Evolutionary conservation across 352 stramenopile species (phyloP), one percentile per base, ranked within the genome.

Genomic region (Globisporangium parvum): DNA sequence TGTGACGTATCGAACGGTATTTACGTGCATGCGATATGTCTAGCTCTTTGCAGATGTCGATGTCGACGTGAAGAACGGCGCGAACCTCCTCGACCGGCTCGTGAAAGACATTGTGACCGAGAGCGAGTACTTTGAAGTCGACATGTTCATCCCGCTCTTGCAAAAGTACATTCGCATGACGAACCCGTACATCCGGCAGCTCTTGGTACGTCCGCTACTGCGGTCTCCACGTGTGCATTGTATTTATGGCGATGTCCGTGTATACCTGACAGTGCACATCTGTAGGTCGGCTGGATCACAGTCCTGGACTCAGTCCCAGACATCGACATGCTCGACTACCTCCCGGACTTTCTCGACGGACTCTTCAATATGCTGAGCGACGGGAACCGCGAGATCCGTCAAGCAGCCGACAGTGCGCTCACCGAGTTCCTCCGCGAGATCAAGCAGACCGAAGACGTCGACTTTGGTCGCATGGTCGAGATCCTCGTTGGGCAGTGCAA

Each of bases 321-420:
- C 60, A 99, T 99, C 58, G 95, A 98, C 66, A 99, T 99, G 96
- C 83, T 99, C 53, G 97, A 99, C 71, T 98, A 96, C 78, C 67
- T 95, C 44, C 85, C 85, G 2, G 96, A 99, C 55, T 99, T 99
- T 73, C 69, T 99, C 12, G 97, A 99, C 63, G 97, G 97, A 0
- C 73, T 99, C 20, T 99, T 99, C 60, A 98, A 99, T 69, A 99
- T 99, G 97, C 74, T 99, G 1, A 98, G 93, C 61, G 97, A 99
- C 71, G 95, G 88, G 5, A 99, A 99, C 71, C 75, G 95, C 23
- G 96, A 99, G 71, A 99, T 99, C 53, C 90, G 96, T 31, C 95
- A 99, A 55, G 95, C 91, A 0, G 95, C 95, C 0, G 93, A 98
- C 70, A 96, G 87, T 50, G 94, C 93, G 10, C 66, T 98, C 18